Evolutionary conservation across 257 asterid genomes (phyloP).

Genomic region (Nicotiana tomentosiformis): DNA sequence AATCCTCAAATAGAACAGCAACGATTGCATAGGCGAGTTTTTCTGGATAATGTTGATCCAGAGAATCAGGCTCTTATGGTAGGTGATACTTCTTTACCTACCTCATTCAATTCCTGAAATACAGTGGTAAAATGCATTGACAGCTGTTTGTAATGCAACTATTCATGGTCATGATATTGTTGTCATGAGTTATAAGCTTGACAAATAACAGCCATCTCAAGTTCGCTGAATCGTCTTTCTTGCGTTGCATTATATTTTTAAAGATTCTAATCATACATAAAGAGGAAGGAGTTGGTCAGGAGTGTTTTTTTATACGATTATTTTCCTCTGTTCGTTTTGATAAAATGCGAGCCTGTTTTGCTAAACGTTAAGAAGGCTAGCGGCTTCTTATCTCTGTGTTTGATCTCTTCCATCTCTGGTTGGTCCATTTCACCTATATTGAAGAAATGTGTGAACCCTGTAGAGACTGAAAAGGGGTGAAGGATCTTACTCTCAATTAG

Average conservation of each 20-base stretch:
- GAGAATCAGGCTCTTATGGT: slow-evolving; percentile 93
- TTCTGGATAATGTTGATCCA: slow-evolving; percentile 68
- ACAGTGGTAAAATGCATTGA: background rate
- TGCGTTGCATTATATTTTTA: background rate
- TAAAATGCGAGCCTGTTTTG: background rate
- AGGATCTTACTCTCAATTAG: background rate
- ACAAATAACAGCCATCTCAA: background rate
- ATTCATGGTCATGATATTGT: background rate
- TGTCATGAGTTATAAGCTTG: background rate
- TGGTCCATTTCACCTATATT: background rate
- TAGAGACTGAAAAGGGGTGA: background rate
- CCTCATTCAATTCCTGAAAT: background rate
- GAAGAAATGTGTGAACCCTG: background rate
- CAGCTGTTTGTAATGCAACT: background rate
- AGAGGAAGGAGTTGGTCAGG: background rate
- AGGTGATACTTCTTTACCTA: slow-evolving; percentile 30
- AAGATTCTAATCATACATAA: background rate
- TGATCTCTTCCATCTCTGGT: background rate
- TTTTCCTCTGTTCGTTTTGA: background rate
- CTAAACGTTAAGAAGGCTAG: background rate
- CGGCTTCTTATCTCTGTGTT: background rate
- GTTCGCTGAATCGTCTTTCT: background rate
- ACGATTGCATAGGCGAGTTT: slow-evolving; percentile 83
- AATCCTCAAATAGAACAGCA: slow-evolving; percentile 92
- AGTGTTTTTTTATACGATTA: background rate